Conservation (phyloP, 2,329 filamentous ascomycete species). For the Monilinia laxa region DNA sequence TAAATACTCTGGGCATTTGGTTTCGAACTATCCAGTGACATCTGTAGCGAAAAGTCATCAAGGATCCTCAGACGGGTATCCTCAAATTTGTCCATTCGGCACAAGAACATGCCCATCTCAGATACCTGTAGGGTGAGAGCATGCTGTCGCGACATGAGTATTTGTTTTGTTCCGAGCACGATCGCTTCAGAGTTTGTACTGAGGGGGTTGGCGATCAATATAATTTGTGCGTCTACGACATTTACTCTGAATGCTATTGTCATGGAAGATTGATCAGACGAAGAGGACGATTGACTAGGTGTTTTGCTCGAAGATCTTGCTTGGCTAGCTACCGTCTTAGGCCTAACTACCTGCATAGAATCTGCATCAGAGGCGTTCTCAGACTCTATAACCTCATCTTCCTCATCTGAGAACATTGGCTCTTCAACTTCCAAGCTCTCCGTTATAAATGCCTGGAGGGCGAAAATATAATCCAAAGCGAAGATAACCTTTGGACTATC, state of each 20-base stretch:
- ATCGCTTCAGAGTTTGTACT: conserved; percentile 92
- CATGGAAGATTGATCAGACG: conserved; percentile 51
- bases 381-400: conserved; percentile 56
- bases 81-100: conserved; percentile 97
- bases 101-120: conserved; percentile 96
- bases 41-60: conserved; percentile 90
- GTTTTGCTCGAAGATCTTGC: conserved; percentile 34
- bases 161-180: conserved; percentile 89
- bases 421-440: conserved; percentile 69
- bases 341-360: conserved; percentile 44
- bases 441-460: conserved; percentile 79
- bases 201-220: conserved; percentile 91
- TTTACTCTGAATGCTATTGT: conserved; percentile 87
- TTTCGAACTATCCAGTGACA: conserved; percentile 75
- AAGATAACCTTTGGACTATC: conserved; percentile 95
- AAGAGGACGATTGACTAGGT: conserved; percentile 36
- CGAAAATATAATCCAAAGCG: conserved; percentile 92
- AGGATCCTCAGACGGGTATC: conserved; percentile 86
- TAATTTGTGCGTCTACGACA: conserved; percentile 92
- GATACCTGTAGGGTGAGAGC: conserved; percentile 90
- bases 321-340: conserved; percentile 19
- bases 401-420: conserved; percentile 48
- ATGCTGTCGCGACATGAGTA: conserved; percentile 90
- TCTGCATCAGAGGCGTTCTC: conserved; percentile 60
- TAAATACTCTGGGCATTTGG: conserved; percentile 72